Evolutionary conservation across 495 filamentous ascomycete species (phyloP), one percentile per base, ranked within the genome.

Genomic region (Copromyces sp.): DNA sequence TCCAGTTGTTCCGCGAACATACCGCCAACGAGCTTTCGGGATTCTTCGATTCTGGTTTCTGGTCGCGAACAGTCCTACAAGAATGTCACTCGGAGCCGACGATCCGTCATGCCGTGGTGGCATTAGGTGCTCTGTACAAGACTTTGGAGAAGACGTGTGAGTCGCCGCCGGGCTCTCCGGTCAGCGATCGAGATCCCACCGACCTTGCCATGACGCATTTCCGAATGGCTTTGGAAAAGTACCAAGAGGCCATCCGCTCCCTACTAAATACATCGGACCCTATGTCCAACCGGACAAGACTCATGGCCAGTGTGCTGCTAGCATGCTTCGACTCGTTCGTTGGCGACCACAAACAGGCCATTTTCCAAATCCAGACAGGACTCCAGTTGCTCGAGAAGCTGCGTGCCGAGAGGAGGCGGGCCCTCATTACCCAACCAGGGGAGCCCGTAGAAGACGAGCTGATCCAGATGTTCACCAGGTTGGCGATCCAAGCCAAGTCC

Each of bases 81-180:
- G 88, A 88, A 73, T 89, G 87, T 47, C 85, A 88, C 68, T 84
- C 84, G 17, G 88, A 91, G 76, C 82, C 90, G 4, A 83, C 87
- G 5, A 88, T 92, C 59, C 84, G 87, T 32, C 89, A 92, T 78
- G 89, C 90, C 9, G 85, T 91, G 1, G 83, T 91, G 16, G 90
- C 89, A 45, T 80, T 92, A 37, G 87, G 88, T 68, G 87, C 89
- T 2, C 80, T 90, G 35, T 90, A 91, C 72, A 87, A 90, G 75
- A 87, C 86, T 3, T 79, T 90, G 61, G 83, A 86, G 79, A 84
- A 85, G 79, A 79, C 83, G 70, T 80, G 83, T 73, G 83, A 87
- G 76, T 82, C 86, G n/a, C 83, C 83, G 20, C 81, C 81, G 0
- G 71, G 76, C n/a, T 84, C 84, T 3, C 84, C 82, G 12, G 73